A percentile compares a stretch with the other conserved stretches of the same genome.
phyloP scores from a whole-genome alignment of 176 grass and related monocot species.

The Bromus sterilis region DNA sequence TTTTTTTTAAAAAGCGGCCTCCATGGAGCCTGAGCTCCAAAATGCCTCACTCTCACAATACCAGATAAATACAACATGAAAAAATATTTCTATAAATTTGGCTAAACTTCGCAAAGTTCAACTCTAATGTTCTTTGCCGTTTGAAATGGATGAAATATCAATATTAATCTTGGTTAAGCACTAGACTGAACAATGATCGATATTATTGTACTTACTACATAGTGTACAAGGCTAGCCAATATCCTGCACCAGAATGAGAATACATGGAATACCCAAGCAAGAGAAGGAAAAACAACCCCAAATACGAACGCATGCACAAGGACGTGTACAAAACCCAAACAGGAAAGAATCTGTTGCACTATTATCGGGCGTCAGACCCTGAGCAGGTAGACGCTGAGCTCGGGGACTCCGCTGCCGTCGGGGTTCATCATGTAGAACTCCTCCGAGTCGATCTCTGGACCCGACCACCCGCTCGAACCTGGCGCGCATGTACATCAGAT shows the following conservation, averaged over 20 bases:
- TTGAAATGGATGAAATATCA: not conserved
- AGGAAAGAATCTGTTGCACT: not conserved
- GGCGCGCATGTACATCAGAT: slow-evolving; percentile 91
- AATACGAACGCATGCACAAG: not conserved
- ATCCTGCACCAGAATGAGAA: slow-evolving; percentile 29
- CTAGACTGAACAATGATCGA: not conserved
- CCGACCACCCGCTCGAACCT: slow-evolving; percentile 87
- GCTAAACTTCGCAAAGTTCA: too few relatives aligned
- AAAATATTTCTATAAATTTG: too few relatives aligned
- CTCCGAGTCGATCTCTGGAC: slow-evolving; percentile 69
- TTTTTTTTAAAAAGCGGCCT: too few relatives aligned
- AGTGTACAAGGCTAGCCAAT: slow-evolving; percentile 6
- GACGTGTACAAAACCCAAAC: slow-evolving; percentile 2
- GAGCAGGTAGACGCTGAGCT: slow-evolving; percentile 90
- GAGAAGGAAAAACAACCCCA: not conserved
- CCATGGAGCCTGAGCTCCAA: too few relatives aligned
- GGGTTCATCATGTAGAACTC: slow-evolving; percentile 97
- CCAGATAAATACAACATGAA: too few relatives aligned
- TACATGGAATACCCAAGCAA: slow-evolving; percentile 21
- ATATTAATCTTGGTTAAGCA: not conserved
- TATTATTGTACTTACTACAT: slow-evolving; percentile 30
- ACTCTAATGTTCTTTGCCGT: too few relatives aligned
- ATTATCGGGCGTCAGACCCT: slow-evolving; percentile 33
- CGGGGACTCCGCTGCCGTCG: slow-evolving; percentile 57
- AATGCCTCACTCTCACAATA: too few relatives aligned